These are phyloP conservation scores for Hymenoscyphus infarciens DNA, from an alignment of 2,329 filamentous ascomycete genomes.

Conservation along the genomic window DNA sequence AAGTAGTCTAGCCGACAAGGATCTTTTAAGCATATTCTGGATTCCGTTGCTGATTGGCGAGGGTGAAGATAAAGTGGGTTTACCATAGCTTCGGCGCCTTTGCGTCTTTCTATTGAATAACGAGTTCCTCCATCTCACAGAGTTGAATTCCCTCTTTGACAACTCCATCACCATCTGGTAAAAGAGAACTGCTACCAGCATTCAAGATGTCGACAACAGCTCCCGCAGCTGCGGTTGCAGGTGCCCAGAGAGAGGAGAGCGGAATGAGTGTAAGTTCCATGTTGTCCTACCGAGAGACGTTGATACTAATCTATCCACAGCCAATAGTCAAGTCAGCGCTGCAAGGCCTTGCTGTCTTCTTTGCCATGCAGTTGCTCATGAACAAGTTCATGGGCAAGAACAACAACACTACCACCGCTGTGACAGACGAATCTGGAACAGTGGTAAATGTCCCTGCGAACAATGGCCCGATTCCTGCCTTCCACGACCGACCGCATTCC, in stretches of 20 bases:
- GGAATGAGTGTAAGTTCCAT: constrained; percentile 33
- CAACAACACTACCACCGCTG: constrained; percentile 40
- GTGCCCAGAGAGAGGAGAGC: constrained; percentile 28
- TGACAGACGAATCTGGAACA: constrained; percentile 51
- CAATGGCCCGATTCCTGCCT: constrained; percentile 58
- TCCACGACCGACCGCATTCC: constrained; percentile 57
- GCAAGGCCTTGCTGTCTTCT: constrained; percentile 52
- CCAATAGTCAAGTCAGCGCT: constrained; percentile 39
- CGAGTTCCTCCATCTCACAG: too few species aligned
- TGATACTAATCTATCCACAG: constrained; percentile 25
- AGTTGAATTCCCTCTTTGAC: not conserved
- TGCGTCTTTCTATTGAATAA: not conserved
- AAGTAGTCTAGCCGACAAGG: not conserved
- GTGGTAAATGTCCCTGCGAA: constrained; percentile 51
- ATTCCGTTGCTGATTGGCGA: not conserved
- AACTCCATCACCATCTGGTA: not conserved
- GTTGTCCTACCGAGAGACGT: not conserved
- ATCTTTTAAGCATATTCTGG: not conserved
- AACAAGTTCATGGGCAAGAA: constrained; percentile 50
- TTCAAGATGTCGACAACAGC: constrained; percentile 34
- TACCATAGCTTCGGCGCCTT: not conserved
- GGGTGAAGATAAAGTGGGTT: not conserved
- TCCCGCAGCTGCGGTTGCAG: constrained; percentile 31
- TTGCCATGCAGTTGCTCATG: constrained; percentile 55
- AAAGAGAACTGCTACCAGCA: not conserved